Conservation (phyloP, 768 basidiomycete species). For the Hygrophoropsis aurantiaca region DNA sequence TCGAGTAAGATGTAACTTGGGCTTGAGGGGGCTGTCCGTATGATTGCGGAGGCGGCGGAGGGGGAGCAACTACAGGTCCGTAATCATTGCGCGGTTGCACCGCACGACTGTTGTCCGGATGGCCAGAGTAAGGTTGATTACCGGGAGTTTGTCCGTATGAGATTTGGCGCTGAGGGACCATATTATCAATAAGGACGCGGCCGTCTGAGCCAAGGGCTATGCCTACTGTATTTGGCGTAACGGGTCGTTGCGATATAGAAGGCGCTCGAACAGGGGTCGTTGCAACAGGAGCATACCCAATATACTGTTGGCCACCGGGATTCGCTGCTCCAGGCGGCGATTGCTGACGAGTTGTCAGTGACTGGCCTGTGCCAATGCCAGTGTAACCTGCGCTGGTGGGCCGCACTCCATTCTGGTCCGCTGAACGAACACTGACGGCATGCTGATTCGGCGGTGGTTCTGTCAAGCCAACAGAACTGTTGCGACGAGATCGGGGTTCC, state of each 20-base stretch:
- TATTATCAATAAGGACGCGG: constrained; percentile 75
- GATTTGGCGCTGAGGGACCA: constrained; percentile 51
- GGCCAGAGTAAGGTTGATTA: no score
- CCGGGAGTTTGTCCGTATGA: no score
- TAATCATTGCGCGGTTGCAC: constrained; percentile 17
- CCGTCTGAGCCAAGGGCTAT: constrained; percentile 82
- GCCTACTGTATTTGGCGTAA: constrained; percentile 78
- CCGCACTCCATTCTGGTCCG: constrained; percentile 43
- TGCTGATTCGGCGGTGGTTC: constrained; percentile 25
- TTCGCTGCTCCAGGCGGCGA: constrained; percentile 44
- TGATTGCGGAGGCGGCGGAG: constrained; percentile 5
- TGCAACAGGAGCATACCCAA: constrained; percentile 9
- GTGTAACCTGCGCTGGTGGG: constrained; percentile 69
- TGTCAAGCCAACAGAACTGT: constrained; percentile 41
- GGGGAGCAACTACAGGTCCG: constrained; percentile 7
- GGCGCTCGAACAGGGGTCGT: constrained; percentile 17
- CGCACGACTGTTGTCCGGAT: no score
- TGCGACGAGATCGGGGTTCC: constrained; percentile 65
- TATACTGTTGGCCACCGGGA: constrained; percentile 15
- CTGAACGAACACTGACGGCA: constrained; percentile 16
- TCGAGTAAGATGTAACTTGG: not conserved
- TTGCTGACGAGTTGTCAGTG: constrained; percentile 61
- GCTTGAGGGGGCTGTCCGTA: constrained; percentile 4
- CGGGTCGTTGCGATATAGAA: constrained; percentile 41
- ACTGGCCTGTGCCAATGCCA: constrained; percentile 74